These are phyloP conservation scores for Chytridiales sp. DNA, from an alignment of 371 early-diverging fungal genomes.

Conservation along the genomic window DNA sequence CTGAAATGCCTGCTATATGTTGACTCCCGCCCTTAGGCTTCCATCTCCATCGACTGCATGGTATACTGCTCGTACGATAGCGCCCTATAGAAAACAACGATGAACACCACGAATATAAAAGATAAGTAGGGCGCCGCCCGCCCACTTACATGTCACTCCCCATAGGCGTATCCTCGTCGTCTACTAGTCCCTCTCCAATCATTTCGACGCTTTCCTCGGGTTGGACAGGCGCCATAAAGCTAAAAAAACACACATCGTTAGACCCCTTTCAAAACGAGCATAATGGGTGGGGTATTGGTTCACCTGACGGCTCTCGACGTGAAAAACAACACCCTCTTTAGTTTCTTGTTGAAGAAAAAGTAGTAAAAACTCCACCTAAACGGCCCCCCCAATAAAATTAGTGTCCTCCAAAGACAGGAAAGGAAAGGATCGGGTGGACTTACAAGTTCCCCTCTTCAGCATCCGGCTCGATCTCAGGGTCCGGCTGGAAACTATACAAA, in stretches of 20 bases:
- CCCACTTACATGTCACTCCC: slow-evolving; percentile 19
- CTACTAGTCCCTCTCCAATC: slow-evolving; percentile 9
- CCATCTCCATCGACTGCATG: slow-evolving; percentile 41
- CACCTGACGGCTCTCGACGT: slow-evolving; percentile 83
- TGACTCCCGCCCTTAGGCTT: no score
- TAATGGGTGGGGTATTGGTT: slow-evolving; percentile 2
- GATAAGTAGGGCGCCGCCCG: neutral
- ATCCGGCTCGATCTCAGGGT: slow-evolving; percentile 84
- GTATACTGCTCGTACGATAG: slow-evolving; percentile 47
- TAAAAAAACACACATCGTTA: neutral
- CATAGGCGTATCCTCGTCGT: slow-evolving; percentile 19
- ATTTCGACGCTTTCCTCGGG: slow-evolving; percentile 40
- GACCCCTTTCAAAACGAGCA: neutral
- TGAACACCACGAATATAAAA: neutral
- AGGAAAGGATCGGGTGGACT: slow-evolving; percentile 12
- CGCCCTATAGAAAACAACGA: slow-evolving; percentile 4
- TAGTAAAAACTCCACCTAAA: slow-evolving; percentile 89
- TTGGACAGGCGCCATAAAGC: slow-evolving; percentile 24
- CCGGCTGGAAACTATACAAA: slow-evolving; percentile 83
- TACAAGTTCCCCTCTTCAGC: slow-evolving; percentile 69
- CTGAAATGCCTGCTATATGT: no score
- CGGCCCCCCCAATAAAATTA: neutral
- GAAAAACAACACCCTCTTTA: slow-evolving; percentile 88
- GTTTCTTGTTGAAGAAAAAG: slow-evolving; percentile 87
- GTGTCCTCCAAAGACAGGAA: neutral